These are phyloP conservation scores for Quercus phellos DNA, from an alignment of 331 rosid genomes.

Conservation along the genomic window DNA sequence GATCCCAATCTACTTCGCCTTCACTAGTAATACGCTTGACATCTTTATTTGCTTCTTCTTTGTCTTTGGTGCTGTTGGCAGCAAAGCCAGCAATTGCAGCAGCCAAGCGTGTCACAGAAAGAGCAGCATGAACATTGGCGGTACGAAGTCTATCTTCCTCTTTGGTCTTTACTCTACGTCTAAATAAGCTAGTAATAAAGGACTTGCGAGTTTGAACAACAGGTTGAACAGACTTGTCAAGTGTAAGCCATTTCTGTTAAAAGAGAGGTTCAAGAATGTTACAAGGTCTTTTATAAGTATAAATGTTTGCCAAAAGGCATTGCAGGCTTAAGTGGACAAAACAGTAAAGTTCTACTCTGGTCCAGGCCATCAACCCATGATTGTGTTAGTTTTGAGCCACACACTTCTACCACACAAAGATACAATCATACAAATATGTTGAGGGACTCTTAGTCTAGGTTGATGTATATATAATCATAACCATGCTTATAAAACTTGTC, in stretches of 20 bases:
- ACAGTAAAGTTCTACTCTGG: too few species aligned
- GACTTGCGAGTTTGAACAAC: background rate
- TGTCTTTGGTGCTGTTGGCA: slow-evolving; percentile 1
- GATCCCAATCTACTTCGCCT: background rate
- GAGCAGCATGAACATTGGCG: slow-evolving; percentile 21
- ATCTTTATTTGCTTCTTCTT: background rate
- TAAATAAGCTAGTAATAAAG: slow-evolving; percentile 2
- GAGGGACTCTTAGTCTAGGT: too few species aligned
- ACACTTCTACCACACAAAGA: too few species aligned
- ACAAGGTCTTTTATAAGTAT: background rate
- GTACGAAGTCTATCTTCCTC: slow-evolving; percentile 21
- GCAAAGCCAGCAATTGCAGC: slow-evolving; percentile 24
- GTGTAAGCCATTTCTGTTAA: background rate
- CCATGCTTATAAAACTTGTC: too few species aligned
- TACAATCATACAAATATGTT: too few species aligned
- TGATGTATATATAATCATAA: too few species aligned
- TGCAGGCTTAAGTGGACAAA: too few species aligned
- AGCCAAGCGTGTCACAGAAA: slow-evolving; percentile 26
- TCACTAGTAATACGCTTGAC: background rate
- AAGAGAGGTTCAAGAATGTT: background rate
- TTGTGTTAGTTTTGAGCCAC: too few species aligned
- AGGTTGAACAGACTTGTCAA: background rate
- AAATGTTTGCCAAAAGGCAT: too few species aligned
- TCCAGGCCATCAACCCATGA: too few species aligned
- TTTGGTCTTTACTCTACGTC: slow-evolving; percentile 9